Percentiles rank a stretch among this genome's conserved stretches.
phyloP scores from a whole-genome alignment of 352 stramenopile genomes.

The Phytophthora quininea region DNA sequence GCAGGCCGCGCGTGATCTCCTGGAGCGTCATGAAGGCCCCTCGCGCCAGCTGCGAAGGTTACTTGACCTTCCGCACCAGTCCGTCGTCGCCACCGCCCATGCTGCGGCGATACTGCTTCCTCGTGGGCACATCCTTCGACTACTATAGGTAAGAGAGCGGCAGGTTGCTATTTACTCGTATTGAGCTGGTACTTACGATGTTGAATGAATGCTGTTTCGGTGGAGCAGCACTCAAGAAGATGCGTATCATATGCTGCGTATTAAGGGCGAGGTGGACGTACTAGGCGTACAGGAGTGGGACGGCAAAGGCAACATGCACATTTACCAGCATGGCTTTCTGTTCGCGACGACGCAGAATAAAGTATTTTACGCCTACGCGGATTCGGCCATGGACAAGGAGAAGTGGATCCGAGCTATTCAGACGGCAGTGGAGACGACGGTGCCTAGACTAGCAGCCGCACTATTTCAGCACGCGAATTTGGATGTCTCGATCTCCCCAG shows the following conservation, averaged over 20 bases:
- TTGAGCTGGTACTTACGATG: no score
- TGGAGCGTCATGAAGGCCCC: slow-evolving; percentile 81
- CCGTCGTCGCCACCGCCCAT: slow-evolving; percentile 87
- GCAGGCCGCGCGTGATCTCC: slow-evolving; percentile 32
- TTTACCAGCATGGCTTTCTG: slow-evolving; percentile 89
- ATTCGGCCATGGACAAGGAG: slow-evolving; percentile 90
- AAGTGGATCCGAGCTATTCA: slow-evolving; percentile 91
- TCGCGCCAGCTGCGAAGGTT: slow-evolving; percentile 84
- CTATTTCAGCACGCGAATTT: slow-evolving; percentile 55
- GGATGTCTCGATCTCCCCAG: slow-evolving; percentile 63
- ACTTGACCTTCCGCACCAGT: slow-evolving; percentile 86
- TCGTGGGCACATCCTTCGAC: slow-evolving; percentile 87
- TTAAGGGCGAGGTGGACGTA: slow-evolving; percentile 89
- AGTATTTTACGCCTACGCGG: slow-evolving; percentile 89
- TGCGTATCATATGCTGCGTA: slow-evolving; percentile 87
- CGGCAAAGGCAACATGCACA: slow-evolving; percentile 92
- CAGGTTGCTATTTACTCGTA: slow-evolving; percentile 4
- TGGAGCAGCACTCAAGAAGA: slow-evolving; percentile 84
- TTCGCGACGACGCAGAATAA: slow-evolving; percentile 90
- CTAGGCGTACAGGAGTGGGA: slow-evolving; percentile 92
- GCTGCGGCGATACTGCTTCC: slow-evolving; percentile 87
- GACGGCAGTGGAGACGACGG: slow-evolving; percentile 84
- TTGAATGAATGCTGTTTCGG: slow-evolving; percentile 3
- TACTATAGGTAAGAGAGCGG: slow-evolving; percentile 67
- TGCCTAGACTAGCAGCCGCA: slow-evolving; percentile 57